A percentile compares a stretch with the other conserved stretches of the same genome.
Conservation (phyloP, 305 asterid genomes). For the Solanum chacoense region DNA sequence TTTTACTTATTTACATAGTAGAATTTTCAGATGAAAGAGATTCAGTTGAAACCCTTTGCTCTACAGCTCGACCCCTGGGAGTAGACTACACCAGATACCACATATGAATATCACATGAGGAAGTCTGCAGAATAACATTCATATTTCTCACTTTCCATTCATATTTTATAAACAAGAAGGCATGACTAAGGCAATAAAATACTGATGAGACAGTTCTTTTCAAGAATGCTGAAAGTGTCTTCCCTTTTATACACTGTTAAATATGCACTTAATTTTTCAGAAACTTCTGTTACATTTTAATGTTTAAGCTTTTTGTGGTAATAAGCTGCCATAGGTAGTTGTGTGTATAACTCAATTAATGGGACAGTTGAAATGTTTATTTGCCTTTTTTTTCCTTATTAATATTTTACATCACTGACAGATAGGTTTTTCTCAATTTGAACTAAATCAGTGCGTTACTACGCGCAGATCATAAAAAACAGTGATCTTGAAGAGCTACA, state of each 20-base stretch:
- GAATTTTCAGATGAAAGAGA: not conserved
- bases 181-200: not conserved
- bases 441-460: not conserved
- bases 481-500: constrained; percentile 77
- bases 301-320: not conserved
- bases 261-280: not conserved
- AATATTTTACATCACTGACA: not conserved
- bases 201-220: not conserved
- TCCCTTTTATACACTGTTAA: not conserved
- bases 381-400: not conserved
- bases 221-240: not conserved
- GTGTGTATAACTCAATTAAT: not conserved
- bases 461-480: constrained; percentile 59
- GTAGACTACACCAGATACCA: not conserved
- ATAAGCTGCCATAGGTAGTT: not conserved
- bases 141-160: not conserved
- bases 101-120: not conserved
- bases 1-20: not conserved
- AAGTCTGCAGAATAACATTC: not conserved
- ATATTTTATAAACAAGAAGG: not conserved
- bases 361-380: not conserved
- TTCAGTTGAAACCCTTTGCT: not conserved
- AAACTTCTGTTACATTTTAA: not conserved
- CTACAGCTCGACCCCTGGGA: not conserved
- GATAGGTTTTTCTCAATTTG: not conserved